These are phyloP conservation scores for Chionographis japonica DNA, from an alignment of 106 monocot species.

Conservation along the genomic window DNA sequence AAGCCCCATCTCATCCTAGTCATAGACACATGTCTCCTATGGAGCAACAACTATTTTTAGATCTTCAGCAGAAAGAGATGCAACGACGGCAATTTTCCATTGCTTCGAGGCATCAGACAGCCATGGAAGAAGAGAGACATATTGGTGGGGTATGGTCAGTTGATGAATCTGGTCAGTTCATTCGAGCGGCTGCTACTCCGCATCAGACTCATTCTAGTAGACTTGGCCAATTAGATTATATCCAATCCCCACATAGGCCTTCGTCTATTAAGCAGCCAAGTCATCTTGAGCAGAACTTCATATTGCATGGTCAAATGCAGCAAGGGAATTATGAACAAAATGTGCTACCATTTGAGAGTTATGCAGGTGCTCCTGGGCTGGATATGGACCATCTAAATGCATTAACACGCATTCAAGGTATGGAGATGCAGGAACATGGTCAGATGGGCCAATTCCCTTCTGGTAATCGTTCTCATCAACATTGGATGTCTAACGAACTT, in stretches of 20 bases:
- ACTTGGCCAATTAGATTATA: constrained; percentile 38
- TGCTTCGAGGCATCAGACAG: constrained; percentile 37
- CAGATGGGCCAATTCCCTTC: constrained; percentile 34
- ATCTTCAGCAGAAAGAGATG: constrained; percentile 67
- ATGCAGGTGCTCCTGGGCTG: constrained; percentile 24
- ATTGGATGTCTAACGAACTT: constrained; percentile 29
- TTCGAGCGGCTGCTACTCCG: constrained; percentile 24
- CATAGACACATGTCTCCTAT: constrained; percentile 53
- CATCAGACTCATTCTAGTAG: constrained; percentile 41
- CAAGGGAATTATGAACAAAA: constrained; percentile 24
- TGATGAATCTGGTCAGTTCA: constrained; percentile 65
- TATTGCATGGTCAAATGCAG: constrained; percentile 41
- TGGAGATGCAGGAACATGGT: constrained; percentile 41
- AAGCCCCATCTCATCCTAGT: constrained; percentile 45
- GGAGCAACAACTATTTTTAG: constrained; percentile 64
- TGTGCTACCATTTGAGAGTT: constrained; percentile 35
- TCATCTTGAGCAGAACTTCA: constrained; percentile 40
- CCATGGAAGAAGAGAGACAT: constrained; percentile 68
- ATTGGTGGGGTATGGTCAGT: constrained; percentile 54
- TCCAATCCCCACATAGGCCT: constrained; percentile 38
- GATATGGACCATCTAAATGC: constrained; percentile 45
- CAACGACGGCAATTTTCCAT: constrained; percentile 48
- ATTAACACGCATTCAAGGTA: constrained; percentile 47
- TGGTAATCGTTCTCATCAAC: constrained; percentile 22
- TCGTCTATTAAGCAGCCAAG: constrained; percentile 45